These are phyloP conservation scores for Alternaria brassicicola DNA, from an alignment of 2,329 filamentous ascomycete species.

Conservation along the genomic window DNA sequence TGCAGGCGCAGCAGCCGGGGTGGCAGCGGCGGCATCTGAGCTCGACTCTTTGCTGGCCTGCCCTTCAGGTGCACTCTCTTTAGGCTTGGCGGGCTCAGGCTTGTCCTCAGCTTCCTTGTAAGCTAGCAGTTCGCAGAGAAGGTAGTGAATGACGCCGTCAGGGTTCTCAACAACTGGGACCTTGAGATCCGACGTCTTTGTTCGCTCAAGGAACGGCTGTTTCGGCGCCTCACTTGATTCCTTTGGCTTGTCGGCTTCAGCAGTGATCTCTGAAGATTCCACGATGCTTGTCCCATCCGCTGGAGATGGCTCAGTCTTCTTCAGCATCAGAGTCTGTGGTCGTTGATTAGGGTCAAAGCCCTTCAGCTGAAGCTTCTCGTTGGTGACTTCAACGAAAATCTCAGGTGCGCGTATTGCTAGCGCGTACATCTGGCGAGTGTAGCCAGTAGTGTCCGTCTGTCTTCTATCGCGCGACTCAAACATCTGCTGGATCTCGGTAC, in stretches of 20 bases:
- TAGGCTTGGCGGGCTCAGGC: conserved; percentile 57
- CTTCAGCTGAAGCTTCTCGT: conserved; percentile 78
- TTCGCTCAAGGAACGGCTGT: conserved; percentile 63
- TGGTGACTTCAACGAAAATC: conserved; percentile 84
- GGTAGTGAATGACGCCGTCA: conserved; percentile 92
- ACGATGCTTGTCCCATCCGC: conserved; percentile 16
- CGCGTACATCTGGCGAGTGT: conserved; percentile 77
- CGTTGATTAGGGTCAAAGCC: conserved; percentile 64
- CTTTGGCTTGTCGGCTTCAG: conserved; percentile 45
- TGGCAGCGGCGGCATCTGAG: conserved; percentile 5
- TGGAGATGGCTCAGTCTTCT: conserved; percentile 51
- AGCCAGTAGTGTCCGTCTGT: conserved; percentile 70
- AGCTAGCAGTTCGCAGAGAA: conserved; percentile 88
- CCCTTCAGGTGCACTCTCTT: conserved; percentile 51
- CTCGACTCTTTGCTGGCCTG: conserved; percentile 14
- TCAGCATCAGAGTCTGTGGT: conserved; percentile 60
- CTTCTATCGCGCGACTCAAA: conserved; percentile 65
- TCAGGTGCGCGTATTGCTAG: conserved; percentile 81
- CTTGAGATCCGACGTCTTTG: conserved; percentile 75
- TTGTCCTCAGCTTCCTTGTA: conserved; percentile 94
- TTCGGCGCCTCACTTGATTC: conserved; percentile 40
- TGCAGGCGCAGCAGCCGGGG: conserved; percentile 11
- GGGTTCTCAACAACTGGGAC: conserved; percentile 87
- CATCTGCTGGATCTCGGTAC: conserved; percentile 80
- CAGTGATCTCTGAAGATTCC: conserved; percentile 34